Evolutionary conservation across 306 rosid genomes (phyloP).

Genomic region (Ammopiptanthus mongolicus): DNA sequence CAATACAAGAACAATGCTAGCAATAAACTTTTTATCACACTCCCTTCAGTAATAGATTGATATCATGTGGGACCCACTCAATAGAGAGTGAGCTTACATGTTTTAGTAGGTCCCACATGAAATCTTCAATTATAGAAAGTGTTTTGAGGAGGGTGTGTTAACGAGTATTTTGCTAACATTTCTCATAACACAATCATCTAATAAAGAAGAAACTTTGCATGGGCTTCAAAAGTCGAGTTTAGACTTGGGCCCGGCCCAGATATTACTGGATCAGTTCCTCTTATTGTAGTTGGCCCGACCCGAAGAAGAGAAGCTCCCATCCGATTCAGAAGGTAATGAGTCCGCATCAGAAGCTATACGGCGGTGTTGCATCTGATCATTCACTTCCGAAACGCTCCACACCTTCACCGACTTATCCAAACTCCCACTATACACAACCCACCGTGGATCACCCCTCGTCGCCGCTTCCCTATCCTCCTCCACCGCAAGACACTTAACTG

Average conservation of each 20-base stretch:
- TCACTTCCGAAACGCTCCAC: slow-evolving; percentile 62
- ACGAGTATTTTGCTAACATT: too few relatives aligned
- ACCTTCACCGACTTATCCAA: slow-evolving; percentile 92
- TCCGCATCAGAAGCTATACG: slow-evolving; percentile 28
- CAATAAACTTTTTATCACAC: too few relatives aligned
- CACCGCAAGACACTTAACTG: slow-evolving; percentile 82
- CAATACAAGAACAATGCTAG: too few relatives aligned
- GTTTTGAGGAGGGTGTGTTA: too few relatives aligned
- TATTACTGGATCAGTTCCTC: background rate
- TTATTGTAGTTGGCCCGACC: slow-evolving; percentile 25
- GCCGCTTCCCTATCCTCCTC: slow-evolving; percentile 40
- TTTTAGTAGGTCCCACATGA: too few relatives aligned
- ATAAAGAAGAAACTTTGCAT: background rate
- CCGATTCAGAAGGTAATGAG: slow-evolving; percentile 49
- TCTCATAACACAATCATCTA: background rate
- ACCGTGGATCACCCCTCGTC: slow-evolving; percentile 29
- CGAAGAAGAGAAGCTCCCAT: slow-evolving; percentile 61
- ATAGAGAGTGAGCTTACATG: too few relatives aligned
- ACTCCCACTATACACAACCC: slow-evolving; percentile 86
- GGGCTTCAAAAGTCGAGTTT: background rate
- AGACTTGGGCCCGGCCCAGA: background rate
- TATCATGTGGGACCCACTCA: too few relatives aligned
- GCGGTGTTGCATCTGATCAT: slow-evolving; percentile 19
- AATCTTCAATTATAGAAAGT: too few relatives aligned
- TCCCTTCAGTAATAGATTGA: too few relatives aligned